phyloP scores from a whole-genome alignment of 2,329 filamentous ascomycete species.

The Coleophoma cylindrospora region DNA sequence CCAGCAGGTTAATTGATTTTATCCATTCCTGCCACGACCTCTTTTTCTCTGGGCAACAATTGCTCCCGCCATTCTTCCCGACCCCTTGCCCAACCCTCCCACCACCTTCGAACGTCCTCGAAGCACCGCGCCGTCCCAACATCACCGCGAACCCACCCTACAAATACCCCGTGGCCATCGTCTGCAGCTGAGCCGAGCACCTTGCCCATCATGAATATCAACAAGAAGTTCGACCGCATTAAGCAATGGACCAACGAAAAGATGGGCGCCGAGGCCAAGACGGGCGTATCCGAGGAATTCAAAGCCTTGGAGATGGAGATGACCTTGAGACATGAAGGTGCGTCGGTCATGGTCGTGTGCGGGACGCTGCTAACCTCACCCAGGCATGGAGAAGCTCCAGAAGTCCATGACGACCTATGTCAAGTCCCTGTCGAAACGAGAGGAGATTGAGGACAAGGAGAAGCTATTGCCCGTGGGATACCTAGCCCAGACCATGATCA shows the following conservation, averaged over 20 bases:
- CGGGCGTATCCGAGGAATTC: slow-evolving; percentile 84
- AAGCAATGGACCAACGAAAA: slow-evolving; percentile 98
- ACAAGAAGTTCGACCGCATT: slow-evolving; percentile 88
- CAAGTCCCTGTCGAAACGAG: slow-evolving; percentile 81
- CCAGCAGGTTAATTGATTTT: no score
- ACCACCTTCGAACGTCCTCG: no score
- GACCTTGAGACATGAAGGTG: slow-evolving; percentile 83
- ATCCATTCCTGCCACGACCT: no score
- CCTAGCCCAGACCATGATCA: slow-evolving; percentile 79
- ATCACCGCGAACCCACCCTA: neutral
- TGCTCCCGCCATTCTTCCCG: no score
- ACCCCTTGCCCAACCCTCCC: no score
- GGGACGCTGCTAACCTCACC: slow-evolving; percentile 10
- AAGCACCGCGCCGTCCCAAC: neutral
- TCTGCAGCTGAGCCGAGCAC: slow-evolving; percentile 6
- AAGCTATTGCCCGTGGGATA: slow-evolving; percentile 76
- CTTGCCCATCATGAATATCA: slow-evolving; percentile 25
- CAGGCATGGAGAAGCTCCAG: slow-evolving; percentile 88
- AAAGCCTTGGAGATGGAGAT: slow-evolving; percentile 87
- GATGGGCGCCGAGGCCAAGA: slow-evolving; percentile 90
- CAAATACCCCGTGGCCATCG: neutral
- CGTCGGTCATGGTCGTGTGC: slow-evolving; percentile 16
- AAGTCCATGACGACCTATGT: slow-evolving; percentile 80
- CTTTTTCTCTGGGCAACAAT: no score
- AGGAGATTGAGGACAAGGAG: slow-evolving; percentile 81